Conservation (phyloP, 2,329 filamentous ascomycete genomes). For the Lecanosticta acicola region DNA sequence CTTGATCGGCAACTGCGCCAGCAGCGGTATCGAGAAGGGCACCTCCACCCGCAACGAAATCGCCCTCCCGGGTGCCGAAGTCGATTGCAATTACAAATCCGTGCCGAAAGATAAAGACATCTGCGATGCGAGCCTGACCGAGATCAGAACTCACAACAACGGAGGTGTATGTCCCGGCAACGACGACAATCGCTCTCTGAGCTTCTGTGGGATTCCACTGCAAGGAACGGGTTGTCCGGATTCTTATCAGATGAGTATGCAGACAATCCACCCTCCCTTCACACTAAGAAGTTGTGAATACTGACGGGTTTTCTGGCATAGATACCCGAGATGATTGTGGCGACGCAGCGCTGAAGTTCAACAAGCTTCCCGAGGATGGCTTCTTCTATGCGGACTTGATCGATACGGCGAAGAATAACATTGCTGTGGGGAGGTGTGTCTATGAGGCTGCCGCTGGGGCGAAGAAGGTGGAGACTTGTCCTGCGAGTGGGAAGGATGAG, state of each 20-base stretch:
- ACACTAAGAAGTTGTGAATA: neutral
- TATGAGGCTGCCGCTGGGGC: slow-evolving; percentile 7
- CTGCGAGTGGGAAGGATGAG: neutral
- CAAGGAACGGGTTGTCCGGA: slow-evolving; percentile 6
- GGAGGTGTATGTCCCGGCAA: slow-evolving; percentile 12
- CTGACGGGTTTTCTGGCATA: neutral
- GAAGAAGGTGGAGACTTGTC: neutral
- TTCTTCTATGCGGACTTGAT: slow-evolving; percentile 13
- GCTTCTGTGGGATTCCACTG: slow-evolving; percentile 7
- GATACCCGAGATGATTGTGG: slow-evolving; percentile 11
- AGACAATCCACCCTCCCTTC: neutral
- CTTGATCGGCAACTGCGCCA: slow-evolving; percentile 13
- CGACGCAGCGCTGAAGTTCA: slow-evolving; percentile 4
- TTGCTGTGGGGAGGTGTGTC: slow-evolving; percentile 12
- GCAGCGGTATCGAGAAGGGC: neutral
- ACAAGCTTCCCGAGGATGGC: slow-evolving; percentile 6
- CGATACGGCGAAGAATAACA: slow-evolving; percentile 14
- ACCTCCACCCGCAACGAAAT: slow-evolving; percentile 1
- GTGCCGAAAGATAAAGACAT: slow-evolving; percentile 4
- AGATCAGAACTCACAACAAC: slow-evolving; percentile 9
- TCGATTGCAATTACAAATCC: slow-evolving; percentile 13
- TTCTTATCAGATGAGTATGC: slow-evolving; percentile 6
- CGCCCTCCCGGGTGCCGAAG: slow-evolving; percentile 5
- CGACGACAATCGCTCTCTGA: slow-evolving; percentile 7
- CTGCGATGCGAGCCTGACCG: slow-evolving; percentile 1